phyloP scores from a whole-genome alignment of 2,329 filamentous ascomycete genomes.

The Huntiella moniliformis region DNA sequence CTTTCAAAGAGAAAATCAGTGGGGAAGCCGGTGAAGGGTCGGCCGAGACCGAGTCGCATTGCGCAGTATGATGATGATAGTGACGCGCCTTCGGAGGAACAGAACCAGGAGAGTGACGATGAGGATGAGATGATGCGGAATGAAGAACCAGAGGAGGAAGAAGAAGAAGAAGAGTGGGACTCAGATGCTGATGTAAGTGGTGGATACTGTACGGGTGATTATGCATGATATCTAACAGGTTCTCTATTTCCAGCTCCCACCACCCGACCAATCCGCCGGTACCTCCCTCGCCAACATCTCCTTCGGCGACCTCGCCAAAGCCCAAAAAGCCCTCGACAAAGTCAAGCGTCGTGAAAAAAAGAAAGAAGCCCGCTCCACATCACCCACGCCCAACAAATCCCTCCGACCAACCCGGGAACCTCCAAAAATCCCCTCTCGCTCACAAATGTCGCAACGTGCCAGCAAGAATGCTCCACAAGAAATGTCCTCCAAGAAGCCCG shows the following conservation, averaged over 20 bases:
- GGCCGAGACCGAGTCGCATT: slow-evolving; percentile 16
- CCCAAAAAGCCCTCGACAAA: slow-evolving; percentile 46
- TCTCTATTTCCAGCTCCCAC: background rate
- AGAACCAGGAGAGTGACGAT: slow-evolving; percentile 16
- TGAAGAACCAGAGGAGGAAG: slow-evolving; percentile 15
- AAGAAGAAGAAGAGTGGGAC: slow-evolving; percentile 13
- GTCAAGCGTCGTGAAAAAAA: slow-evolving; percentile 16
- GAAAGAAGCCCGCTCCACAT: slow-evolving; percentile 11
- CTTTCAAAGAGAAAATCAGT: slow-evolving; percentile 24
- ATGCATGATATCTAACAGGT: background rate
- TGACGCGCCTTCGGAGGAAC: slow-evolving; percentile 18
- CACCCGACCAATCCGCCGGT: background rate
- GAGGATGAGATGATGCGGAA: slow-evolving; percentile 16
- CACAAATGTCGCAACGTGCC: slow-evolving; percentile 18
- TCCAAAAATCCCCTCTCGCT: slow-evolving; percentile 20
- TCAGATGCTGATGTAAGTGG: slow-evolving; percentile 10
- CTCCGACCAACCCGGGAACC: slow-evolving; percentile 13
- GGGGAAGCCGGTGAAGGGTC: slow-evolving; percentile 1
- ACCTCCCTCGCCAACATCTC: slow-evolving; percentile 42
- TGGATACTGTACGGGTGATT: background rate
- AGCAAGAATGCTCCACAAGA: slow-evolving; percentile 78
- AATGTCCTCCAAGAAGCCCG: slow-evolving; percentile 63
- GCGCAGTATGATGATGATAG: slow-evolving; percentile 13
- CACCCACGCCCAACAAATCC: background rate
- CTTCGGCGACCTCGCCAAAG: slow-evolving; percentile 78